Conservation (phyloP, 176 grass and related monocot genomes). For the Zizania latifolia region DNA sequence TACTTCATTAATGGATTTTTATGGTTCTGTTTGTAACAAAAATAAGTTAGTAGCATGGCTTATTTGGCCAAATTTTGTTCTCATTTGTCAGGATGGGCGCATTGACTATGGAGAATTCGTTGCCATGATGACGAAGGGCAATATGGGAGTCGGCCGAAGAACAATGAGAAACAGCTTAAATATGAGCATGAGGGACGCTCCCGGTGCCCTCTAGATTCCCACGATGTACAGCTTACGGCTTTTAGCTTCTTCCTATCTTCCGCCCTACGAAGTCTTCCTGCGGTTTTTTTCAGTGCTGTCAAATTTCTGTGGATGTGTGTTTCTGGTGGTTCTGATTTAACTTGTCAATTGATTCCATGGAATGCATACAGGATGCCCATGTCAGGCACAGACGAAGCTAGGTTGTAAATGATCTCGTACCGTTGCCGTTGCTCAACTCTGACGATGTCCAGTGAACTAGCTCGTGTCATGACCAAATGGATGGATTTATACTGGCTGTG, state of each 20-base stretch:
- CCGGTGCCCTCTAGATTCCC: conserved; percentile 58
- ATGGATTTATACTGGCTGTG: not conserved
- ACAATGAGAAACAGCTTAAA: conserved; percentile 98
- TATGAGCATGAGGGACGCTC: conserved; percentile 85
- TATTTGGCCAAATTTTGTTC: conserved; percentile 16
- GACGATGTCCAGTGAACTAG: conserved; percentile 19
- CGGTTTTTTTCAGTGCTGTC: conserved; percentile 36
- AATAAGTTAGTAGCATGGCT: not conserved
- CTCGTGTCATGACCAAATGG: not conserved
- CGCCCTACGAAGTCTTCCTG: too few relatives aligned
- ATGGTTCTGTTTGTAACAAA: not conserved
- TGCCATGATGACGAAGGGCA: conserved; percentile 97
- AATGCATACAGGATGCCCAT: conserved; percentile 23
- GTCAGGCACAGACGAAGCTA: not conserved
- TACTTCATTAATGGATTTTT: too few relatives aligned
- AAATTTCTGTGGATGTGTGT: conserved; percentile 37
- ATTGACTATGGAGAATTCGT: conserved; percentile 96
- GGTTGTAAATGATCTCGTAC: conserved; percentile 27
- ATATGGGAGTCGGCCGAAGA: conserved; percentile 80
- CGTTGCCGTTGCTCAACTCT: not conserved
- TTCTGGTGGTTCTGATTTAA: conserved; percentile 43
- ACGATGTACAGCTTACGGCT: conserved; percentile 58
- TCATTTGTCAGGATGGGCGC: conserved; percentile 63
- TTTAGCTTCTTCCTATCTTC: conserved; percentile 50
- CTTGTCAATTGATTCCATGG: conserved; percentile 42